Percentiles rank a stretch among this genome's conserved stretches.
Conservation (phyloP, 192 early-diverging fungal species). For the Phycomyces nitens region DNA sequence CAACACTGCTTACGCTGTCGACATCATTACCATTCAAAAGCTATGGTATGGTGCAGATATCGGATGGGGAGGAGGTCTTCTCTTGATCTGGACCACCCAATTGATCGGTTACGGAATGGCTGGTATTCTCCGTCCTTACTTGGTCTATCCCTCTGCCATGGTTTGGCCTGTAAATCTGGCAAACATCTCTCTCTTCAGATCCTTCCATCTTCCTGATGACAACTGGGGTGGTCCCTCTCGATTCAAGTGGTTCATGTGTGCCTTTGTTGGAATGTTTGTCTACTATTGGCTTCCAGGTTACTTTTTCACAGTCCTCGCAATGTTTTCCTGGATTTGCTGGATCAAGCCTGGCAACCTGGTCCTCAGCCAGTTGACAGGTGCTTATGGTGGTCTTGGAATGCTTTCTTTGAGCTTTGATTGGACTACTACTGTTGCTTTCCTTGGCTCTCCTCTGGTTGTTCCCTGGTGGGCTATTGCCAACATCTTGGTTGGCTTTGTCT, state of each 20-base stretch:
- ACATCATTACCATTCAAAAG: constrained; percentile 53
- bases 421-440: constrained; percentile 43
- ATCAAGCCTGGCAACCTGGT: constrained; percentile 40
- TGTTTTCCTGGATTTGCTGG: constrained; percentile 54
- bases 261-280: constrained; percentile 44
- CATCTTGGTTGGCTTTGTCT: constrained; percentile 46
- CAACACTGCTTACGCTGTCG: constrained; percentile 53
- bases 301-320: constrained; percentile 46
- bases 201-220: constrained; percentile 48
- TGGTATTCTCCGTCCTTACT: constrained; percentile 68
- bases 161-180: constrained; percentile 83
- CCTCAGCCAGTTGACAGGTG: constrained; percentile 41
- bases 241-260: constrained; percentile 57
- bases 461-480: constrained; percentile 47
- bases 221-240: constrained; percentile 27
- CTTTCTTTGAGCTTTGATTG: constrained; percentile 59
- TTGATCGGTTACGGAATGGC: constrained; percentile 53
- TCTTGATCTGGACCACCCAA: constrained; percentile 53
- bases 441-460: constrained; percentile 36
- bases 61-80: constrained; percentile 47
- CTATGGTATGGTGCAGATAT: constrained; percentile 53
- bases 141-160: constrained; percentile 84
- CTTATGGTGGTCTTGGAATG: constrained; percentile 50
- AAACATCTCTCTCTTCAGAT: constrained; percentile 72
- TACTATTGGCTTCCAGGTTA: constrained; percentile 60